Evolutionary conservation across 108 stramenopile species (phyloP).

Genomic region (Conticribra weissflogii): DNA sequence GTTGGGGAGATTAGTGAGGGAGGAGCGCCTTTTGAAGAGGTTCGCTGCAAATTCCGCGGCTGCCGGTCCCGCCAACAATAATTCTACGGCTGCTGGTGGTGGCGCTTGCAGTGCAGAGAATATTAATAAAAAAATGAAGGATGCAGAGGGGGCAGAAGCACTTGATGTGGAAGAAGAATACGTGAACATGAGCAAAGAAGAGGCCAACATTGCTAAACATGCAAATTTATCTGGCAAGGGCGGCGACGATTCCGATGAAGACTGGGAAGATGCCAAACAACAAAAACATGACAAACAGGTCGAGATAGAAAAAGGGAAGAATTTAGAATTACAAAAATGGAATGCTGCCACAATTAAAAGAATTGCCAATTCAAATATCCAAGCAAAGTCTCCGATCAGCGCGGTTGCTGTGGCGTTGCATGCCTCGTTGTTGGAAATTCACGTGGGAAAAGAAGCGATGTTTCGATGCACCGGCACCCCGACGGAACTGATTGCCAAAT

Average conservation of each 20-base stretch:
- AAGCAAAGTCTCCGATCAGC: conserved; percentile 59
- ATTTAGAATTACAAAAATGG: conserved; percentile 44
- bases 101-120: too few species aligned
- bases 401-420: conserved; percentile 74
- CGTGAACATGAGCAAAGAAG: conserved; percentile 47
- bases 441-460: not conserved
- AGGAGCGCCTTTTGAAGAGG: conserved; percentile 60
- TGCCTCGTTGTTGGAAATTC: conserved; percentile 55
- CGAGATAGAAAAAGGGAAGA: not conserved
- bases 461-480: conserved; percentile 69
- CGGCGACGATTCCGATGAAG: conserved; percentile 48
- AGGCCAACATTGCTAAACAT: not conserved
- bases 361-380: conserved; percentile 49
- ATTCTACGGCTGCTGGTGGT: not conserved
- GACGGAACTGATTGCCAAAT: conserved; percentile 14
- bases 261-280: conserved; percentile 35
- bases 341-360: conserved; percentile 51
- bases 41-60: conserved; percentile 44
- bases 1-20: conserved; percentile 56
- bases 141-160: conserved; percentile 2
- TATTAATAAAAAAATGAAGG: not conserved
- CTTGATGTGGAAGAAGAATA: conserved; percentile 33
- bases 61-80: conserved; percentile 1
- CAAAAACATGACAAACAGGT: conserved; percentile 1
- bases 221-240: not conserved